Base-by-base conservation (phyloP, 441 rosid species). In the Manihot esculenta region DNA sequence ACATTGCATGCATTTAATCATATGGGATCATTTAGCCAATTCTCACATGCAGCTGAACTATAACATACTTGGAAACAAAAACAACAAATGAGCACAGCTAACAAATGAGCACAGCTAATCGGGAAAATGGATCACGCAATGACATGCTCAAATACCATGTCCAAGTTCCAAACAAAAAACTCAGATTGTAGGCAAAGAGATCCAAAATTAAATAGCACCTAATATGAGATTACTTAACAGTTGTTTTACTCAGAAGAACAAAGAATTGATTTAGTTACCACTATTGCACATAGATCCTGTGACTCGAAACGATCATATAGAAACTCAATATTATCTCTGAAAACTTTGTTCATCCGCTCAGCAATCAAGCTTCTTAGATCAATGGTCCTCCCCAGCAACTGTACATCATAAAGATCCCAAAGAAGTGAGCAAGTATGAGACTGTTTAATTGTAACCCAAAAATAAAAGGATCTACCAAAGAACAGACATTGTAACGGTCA, bases 241-340 rank as follows among this genome's bases (percentile, higher is more conserved):
- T 38, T 72, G 64, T 5, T 30, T 55, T 27, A 55, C 63, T 45
- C 62, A 66, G 1, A 68, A 51, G 67, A 75, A 73, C 30, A 60
- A 49, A 71, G 47, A 70, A 73, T 62, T 24, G 26, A 58, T 55
- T 53, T 64, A 70, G 80, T 81, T 77, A 96, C 99, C 86, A 96
- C 98, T 60, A 90, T 79, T 58, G 98, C 97, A 84, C 97, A 93
- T 64, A 96, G 77, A 83, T 96, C 99, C 61, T 96, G 98, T 57
- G 97, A 96, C 87, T 93, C 98, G 56, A 96, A 96, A 66, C 97
- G 97, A 68, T 96, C 97, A 76, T 93, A 90, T 24, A 96, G 92
- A 82, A 96, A 96, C 84, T 96, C 99, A 4, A 96, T 87, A 79
- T 96, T 96, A 82, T 96, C 99, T 84, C 99, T 92, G 83, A 92